Conservation (phyloP, 2,329 filamentous ascomycete species). For the Stemphylium vesicarium region DNA sequence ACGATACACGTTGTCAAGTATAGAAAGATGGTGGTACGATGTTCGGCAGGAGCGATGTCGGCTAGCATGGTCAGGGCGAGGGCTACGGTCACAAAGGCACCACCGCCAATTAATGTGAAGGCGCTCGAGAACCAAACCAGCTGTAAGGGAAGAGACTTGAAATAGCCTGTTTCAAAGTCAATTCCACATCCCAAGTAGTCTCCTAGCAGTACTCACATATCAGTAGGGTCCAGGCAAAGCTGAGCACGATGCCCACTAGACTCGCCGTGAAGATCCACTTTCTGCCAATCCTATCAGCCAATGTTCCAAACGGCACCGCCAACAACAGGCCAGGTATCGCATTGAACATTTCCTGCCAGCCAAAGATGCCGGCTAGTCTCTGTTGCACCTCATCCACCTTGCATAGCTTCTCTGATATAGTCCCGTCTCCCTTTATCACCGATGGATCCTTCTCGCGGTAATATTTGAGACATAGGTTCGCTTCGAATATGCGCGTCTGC, state of each 20-base stretch:
- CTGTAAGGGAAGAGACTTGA: constrained; percentile 52
- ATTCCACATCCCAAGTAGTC: neutral
- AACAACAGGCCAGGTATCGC: constrained; percentile 52
- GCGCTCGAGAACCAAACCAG: constrained; percentile 57
- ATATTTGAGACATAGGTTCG: constrained; percentile 56
- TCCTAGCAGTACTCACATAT: constrained; percentile 33
- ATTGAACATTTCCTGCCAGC: constrained; percentile 58
- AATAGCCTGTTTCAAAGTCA: constrained; percentile 35
- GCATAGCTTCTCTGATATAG: constrained; percentile 57
- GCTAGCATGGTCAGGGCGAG: constrained; percentile 59
- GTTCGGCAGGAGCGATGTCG: constrained; percentile 56
- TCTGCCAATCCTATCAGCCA: constrained; percentile 57
- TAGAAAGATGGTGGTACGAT: constrained; percentile 45
- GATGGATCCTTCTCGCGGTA: constrained; percentile 52
- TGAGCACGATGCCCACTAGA: constrained; percentile 51
- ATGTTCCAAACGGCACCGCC: constrained; percentile 57
- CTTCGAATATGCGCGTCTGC: constrained; percentile 57
- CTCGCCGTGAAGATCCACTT: constrained; percentile 54
- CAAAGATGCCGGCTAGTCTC: constrained; percentile 58
- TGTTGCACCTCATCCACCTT: constrained; percentile 58
- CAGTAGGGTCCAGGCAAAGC: constrained; percentile 39
- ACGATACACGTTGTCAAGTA: constrained; percentile 41
- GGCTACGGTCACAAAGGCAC: constrained; percentile 55
- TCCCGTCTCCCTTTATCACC: constrained; percentile 51
- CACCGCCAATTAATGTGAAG: constrained; percentile 56